Evolutionary conservation across 768 basidiomycete species (phyloP), one percentile per base, ranked within the genome.

Genomic region (Russula ochroleuca): DNA sequence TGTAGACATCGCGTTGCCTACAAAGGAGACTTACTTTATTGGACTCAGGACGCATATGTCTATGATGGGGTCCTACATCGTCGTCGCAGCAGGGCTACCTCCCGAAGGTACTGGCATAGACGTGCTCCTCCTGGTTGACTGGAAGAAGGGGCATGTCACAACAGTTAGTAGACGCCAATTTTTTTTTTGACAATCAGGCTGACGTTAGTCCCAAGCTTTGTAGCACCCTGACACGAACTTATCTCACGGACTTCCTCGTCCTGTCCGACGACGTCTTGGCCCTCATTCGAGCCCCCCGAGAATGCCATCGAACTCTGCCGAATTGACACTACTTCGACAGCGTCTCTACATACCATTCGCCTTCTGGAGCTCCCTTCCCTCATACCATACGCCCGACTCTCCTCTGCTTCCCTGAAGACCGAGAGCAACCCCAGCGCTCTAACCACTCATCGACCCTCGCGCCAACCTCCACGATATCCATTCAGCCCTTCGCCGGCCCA

Each of bases 231-330:
- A 47, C 9, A 47, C 38, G 57, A 23, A 41, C 45, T 15, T 48
- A 53, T 35, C 58, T 60, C 47, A 64, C 48, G 13, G 53, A 60
- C 31, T 43, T 51, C 40, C 10, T 56, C 21, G 53, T 55, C 9
- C 33, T 61, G 2, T 64, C 63, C 17, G 37, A 59, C 14, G 38
- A 55, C 21, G 21, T 40, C 17, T 15, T 64, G 15, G 63, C 38
- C 2, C 63, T 64, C 63, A 23, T 55, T 35, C 49, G 15, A 5
- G 38, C 28, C 37, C n/a, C 7, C 41, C 25, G 57, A 15, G 11
- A 64, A 64, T 33, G 45, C 51, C 58, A 21, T 64, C 17, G 57
- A 54, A 21, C 52, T 59, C 33, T 59, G 52, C 21, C 19, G 31
- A n/a, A 2, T 64, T 1, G 25, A n/a, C 2, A 25, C 35, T 17